These are phyloP conservation scores for Dittrichia graveolens DNA, from an alignment of 129 eudicot species.

Conservation along the genomic window DNA sequence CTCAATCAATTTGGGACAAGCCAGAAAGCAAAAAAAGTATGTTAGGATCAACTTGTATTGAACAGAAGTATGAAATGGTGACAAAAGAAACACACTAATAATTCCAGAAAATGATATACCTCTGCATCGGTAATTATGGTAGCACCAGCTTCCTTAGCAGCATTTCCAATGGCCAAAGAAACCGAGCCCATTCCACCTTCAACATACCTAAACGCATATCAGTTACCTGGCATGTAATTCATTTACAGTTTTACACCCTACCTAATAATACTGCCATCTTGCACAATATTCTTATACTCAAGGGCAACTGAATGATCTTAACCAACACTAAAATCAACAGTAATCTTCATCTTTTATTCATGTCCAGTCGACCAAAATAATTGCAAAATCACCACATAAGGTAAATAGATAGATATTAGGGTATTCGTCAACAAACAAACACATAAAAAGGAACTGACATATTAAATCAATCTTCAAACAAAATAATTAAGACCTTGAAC, in stretches of 20 bases:
- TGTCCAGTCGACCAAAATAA: slow-evolving; percentile 1
- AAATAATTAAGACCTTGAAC: not conserved
- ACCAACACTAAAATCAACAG: slow-evolving; percentile 1
- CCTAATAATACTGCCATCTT: too few species aligned
- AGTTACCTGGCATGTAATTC: slow-evolving; percentile 25
- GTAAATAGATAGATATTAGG: too few species aligned
- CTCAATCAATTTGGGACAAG: slow-evolving; percentile 7
- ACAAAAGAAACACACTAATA: slow-evolving; percentile 16
- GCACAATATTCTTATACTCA: too few species aligned
- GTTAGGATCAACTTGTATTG: slow-evolving; percentile 1
- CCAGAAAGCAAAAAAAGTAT: not conserved
- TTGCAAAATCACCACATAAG: not conserved
- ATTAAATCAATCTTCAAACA: not conserved
- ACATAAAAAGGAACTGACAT: not conserved
- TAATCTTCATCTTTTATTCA: not conserved
- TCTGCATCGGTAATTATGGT: slow-evolving; percentile 75
- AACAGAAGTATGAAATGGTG: slow-evolving; percentile 1
- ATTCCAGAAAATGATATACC: slow-evolving; percentile 47
- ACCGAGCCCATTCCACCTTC: slow-evolving; percentile 99
- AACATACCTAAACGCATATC: slow-evolving; percentile 66
- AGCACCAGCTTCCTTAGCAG: slow-evolving; percentile 98
- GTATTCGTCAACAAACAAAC: not conserved
- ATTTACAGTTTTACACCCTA: not conserved
- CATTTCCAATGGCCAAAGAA: slow-evolving; percentile 74
- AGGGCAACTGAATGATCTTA: too few species aligned